Percentiles rank a stretch among this genome's conserved stretches.
These are phyloP conservation scores for Prunus campanulata DNA, from an alignment of 306 rosid species.

Conservation along the genomic window DNA sequence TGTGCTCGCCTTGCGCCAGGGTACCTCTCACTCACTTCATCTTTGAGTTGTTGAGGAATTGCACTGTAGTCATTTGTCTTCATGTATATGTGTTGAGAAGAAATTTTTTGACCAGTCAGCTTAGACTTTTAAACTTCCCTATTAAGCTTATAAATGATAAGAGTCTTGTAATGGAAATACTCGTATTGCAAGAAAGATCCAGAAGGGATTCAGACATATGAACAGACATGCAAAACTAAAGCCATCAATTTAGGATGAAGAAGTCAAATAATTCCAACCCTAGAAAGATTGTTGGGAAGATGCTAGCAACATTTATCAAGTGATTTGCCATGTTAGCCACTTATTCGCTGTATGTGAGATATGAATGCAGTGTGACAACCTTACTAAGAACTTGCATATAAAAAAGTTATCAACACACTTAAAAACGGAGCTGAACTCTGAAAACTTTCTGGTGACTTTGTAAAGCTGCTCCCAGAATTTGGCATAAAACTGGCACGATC, in stretches of 20 bases:
- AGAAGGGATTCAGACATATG: neutral
- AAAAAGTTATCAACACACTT: neutral
- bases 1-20: constrained; percentile 85
- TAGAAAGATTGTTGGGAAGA: neutral
- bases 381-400: neutral
- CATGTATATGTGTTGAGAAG: constrained; percentile 16
- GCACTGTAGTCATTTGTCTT: constrained; percentile 98
- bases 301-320: neutral
- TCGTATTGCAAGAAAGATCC: neutral
- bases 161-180: neutral
- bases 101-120: neutral
- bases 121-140: neutral
- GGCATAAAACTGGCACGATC: neutral
- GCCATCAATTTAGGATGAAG: neutral
- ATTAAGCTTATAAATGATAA: neutral
- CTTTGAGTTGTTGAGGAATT: constrained; percentile 86
- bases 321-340: neutral
- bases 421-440: neutral
- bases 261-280: neutral
- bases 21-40: constrained; percentile 83
- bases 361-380: neutral
- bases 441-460: neutral
- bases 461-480: neutral
- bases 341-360: constrained; percentile 6
- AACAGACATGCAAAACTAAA: neutral